phyloP scores from a whole-genome alignment of 2,329 filamentous ascomycete genomes.

The Exophiala oligosperma region DNA sequence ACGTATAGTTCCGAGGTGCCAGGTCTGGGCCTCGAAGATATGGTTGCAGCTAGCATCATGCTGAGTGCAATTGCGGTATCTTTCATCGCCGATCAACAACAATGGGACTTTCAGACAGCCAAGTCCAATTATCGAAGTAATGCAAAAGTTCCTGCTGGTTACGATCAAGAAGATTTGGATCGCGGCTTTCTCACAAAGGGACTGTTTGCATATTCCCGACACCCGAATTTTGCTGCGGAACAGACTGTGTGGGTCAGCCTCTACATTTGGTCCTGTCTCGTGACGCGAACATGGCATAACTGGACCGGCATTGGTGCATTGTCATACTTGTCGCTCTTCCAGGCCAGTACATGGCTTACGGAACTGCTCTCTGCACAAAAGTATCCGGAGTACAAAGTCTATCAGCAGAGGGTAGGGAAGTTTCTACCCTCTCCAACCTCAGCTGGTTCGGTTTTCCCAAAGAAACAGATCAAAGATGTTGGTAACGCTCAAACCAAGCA shows the following conservation, averaged over 20 bases:
- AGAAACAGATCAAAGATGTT: background rate
- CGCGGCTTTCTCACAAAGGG: slow-evolving; percentile 85
- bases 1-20: slow-evolving; percentile 42
- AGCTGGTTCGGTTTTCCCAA: slow-evolving; percentile 3
- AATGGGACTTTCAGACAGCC: slow-evolving; percentile 85
- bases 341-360: slow-evolving; percentile 84
- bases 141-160: slow-evolving; percentile 67
- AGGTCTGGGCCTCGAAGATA: slow-evolving; percentile 42
- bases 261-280: slow-evolving; percentile 84
- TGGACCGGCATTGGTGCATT: slow-evolving; percentile 75
- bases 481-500: slow-evolving; percentile 3
- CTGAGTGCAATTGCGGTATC: slow-evolving; percentile 64
- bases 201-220: slow-evolving; percentile 82
- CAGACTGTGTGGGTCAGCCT: slow-evolving; percentile 85
- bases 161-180: slow-evolving; percentile 73
- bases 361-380: slow-evolving; percentile 78
- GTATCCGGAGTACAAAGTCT: slow-evolving; percentile 83
- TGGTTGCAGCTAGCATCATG: slow-evolving; percentile 55
- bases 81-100: slow-evolving; percentile 84
- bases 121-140: slow-evolving; percentile 74
- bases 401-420: slow-evolving; percentile 78
- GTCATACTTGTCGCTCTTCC: slow-evolving; percentile 76
- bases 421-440: slow-evolving; percentile 65
- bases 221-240: slow-evolving; percentile 94
- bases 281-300: slow-evolving; percentile 69